Percentiles rank a stretch among this genome's conserved stretches.
Conservation (phyloP, 2,329 filamentous ascomycete species). For the Drechslerella stenobrocha region DNA sequence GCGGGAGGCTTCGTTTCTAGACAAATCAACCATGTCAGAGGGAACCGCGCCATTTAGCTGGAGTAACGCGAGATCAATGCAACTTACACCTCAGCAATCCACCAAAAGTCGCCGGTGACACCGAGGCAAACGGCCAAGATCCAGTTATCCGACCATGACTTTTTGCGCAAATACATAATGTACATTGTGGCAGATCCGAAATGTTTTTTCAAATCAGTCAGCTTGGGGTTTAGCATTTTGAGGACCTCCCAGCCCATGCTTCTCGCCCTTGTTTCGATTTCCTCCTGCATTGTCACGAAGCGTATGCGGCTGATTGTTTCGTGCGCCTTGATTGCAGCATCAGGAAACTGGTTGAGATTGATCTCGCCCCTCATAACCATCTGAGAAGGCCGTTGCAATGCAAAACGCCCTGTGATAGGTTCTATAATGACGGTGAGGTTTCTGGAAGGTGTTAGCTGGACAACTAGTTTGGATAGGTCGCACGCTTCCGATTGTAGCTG, state of each 20-base stretch:
- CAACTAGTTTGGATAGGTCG: constrained; percentile 66
- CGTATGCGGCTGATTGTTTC: constrained; percentile 65
- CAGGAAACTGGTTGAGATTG: constrained; percentile 65
- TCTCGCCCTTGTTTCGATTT: constrained; percentile 65
- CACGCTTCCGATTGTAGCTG: constrained; percentile 66
- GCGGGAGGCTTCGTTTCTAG: constrained; percentile 46
- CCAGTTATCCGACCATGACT: constrained; percentile 74
- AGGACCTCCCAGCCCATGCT: constrained; percentile 67
- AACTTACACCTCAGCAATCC: constrained; percentile 68
- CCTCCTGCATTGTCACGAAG: constrained; percentile 65
- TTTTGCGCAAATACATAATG: constrained; percentile 69
- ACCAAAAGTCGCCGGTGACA: constrained; percentile 76
- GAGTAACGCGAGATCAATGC: background rate
- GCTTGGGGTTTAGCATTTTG: constrained; percentile 59
- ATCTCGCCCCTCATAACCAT: constrained; percentile 65
- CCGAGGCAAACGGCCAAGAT: constrained; percentile 71
- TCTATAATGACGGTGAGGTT: constrained; percentile 70
- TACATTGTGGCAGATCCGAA: constrained; percentile 67
- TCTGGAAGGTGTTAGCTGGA: constrained; percentile 70
- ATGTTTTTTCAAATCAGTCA: constrained; percentile 64
- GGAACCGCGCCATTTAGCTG: no score
- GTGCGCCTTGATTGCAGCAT: constrained; percentile 64
- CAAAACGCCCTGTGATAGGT: constrained; percentile 74
- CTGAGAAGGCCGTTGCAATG: constrained; percentile 68
- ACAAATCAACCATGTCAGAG: constrained; percentile 1